phyloP scores from a whole-genome alignment of 345 rosid species.

The Camelina laxa region DNA sequence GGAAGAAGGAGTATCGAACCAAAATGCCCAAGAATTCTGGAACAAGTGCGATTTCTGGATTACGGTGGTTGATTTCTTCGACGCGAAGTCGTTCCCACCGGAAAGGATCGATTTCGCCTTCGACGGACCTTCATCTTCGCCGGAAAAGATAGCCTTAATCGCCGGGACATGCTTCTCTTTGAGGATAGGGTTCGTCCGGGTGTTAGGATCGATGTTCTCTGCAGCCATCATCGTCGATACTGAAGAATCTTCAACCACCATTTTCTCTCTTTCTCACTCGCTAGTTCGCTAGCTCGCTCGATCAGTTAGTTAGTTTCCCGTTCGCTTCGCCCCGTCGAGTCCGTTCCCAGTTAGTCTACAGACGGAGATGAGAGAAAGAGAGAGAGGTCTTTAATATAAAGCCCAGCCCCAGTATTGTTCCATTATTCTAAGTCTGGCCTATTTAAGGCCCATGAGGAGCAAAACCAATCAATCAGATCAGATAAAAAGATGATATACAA shows the following conservation, averaged over 20 bases:
- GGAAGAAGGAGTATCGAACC: constrained; percentile 74
- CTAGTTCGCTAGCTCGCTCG: neutral
- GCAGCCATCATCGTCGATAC: constrained; percentile 19
- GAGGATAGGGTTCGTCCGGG: constrained; percentile 7
- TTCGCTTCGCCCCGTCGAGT: constrained; percentile 29
- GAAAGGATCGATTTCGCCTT: constrained; percentile 55
- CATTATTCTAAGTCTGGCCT: neutral
- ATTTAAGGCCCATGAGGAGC: constrained; percentile 26
- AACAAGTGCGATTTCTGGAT: constrained; percentile 53
- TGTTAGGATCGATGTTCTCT: constrained; percentile 43
- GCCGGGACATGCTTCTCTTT: constrained; percentile 30
- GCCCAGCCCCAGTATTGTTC: constrained; percentile 13
- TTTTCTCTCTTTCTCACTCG: neutral
- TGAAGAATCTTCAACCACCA: constrained; percentile 30
- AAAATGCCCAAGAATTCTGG: constrained; percentile 85
- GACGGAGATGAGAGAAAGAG: constrained; percentile 23
- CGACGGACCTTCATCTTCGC: constrained; percentile 45
- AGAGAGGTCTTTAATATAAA: neutral
- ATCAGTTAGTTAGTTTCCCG: constrained; percentile 33
- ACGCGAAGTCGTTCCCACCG: neutral
- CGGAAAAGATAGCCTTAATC: constrained; percentile 18
- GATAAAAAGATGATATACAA: neutral
- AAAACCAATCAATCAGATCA: constrained; percentile 11
- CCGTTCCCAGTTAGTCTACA: neutral
- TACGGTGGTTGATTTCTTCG: constrained; percentile 40